Base-by-base conservation (phyloP, 139 green algal species). In the Klebsormidium nitens region DNA sequence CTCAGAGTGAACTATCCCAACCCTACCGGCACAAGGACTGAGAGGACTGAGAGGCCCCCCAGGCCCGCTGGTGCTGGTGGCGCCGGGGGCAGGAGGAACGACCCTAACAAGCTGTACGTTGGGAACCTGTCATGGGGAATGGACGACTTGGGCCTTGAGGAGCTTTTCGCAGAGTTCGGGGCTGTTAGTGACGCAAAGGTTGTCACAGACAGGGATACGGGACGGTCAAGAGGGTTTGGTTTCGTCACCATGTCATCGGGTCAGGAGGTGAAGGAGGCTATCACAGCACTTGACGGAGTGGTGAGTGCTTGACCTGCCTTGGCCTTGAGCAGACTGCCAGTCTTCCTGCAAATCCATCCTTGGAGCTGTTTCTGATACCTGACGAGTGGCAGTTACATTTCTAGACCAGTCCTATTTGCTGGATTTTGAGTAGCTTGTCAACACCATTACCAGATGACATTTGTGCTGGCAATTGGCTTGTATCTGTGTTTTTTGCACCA, bases 71-170 rank as follows among this genome's bases (percentile, higher is more conserved):
- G 26, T 6, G 36, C 62, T 35, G 3, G 26, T 52, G 14, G 59
- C 64, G 5, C 61, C 42, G 38, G 28, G 47, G 14, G 52, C 64
- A 72, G 35, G 66, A 72, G 14, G n/a, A 14, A 14, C 8, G 42
- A 35, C 36, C 34, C n/a, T 35, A 78, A 78, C 71, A 74, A 67
- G 62, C 8, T 84, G 14, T 84, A 83, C 69, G 73, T 89, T n/a
- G 85, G 86, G 52, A 90, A 90, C 80, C 74, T 90, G 32, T 78
- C 82, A 2, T 90, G 86, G 86, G 70, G 75, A 28, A 84, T 85
- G 69, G 61, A 81, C 28, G 71, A 74, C 40, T 65, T 83, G 1
- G 82, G 82, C 36, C 72, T 91, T 31, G 64, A 72, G 47, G 66
- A 84, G 17, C 74, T 88, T 5, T 91, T 89, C 69, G 36, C 47